A percentile compares a stretch with the other conserved stretches of the same genome.
Conservation (phyloP, 192 early-diverging fungal species). For the Coemansia sp. region DNA sequence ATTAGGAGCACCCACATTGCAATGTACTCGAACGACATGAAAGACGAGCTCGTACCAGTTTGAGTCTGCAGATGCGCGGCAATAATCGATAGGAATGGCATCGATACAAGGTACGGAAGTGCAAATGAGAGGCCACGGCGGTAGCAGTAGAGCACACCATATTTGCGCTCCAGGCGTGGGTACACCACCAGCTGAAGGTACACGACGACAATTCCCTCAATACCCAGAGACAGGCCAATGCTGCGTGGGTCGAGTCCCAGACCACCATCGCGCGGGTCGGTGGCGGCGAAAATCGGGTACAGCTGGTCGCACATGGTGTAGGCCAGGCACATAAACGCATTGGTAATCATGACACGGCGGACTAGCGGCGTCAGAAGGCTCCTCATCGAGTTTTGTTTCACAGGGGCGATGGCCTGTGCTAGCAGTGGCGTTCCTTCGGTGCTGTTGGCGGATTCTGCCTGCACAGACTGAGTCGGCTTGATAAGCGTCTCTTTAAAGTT, state of each 20-base stretch:
- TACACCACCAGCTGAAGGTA: slow-evolving; percentile 58
- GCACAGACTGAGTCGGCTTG: not conserved
- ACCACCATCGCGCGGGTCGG: slow-evolving; percentile 46
- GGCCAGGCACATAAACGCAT: slow-evolving; percentile 24
- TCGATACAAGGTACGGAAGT: slow-evolving; percentile 6
- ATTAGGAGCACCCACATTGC: slow-evolving; percentile 35
- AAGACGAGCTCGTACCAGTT: not conserved
- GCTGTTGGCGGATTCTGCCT: not conserved
- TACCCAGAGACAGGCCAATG: slow-evolving; percentile 57
- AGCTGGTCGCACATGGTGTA: slow-evolving; percentile 28
- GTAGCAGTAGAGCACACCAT: slow-evolving; percentile 53
- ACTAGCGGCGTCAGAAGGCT: slow-evolving; percentile 24
- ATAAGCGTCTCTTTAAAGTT: slow-evolving; percentile 63
- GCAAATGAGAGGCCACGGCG: slow-evolving; percentile 23
- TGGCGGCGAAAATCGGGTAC: slow-evolving; percentile 52
- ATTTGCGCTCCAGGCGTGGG: slow-evolving; percentile 43
- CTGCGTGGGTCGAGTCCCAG: slow-evolving; percentile 53
- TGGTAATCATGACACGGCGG: slow-evolving; percentile 18
- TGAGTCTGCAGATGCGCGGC: not conserved
- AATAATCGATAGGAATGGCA: slow-evolving; percentile 12
- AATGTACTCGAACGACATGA: slow-evolving; percentile 4
- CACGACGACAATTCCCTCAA: slow-evolving; percentile 43
- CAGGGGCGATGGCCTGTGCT: not conserved
- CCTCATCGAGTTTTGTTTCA: slow-evolving; percentile 6
- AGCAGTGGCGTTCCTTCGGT: slow-evolving; percentile 22